Base-by-base conservation (phyloP, 2,329 filamentous ascomycete species). In the Hymenoscyphus occultus region DNA sequence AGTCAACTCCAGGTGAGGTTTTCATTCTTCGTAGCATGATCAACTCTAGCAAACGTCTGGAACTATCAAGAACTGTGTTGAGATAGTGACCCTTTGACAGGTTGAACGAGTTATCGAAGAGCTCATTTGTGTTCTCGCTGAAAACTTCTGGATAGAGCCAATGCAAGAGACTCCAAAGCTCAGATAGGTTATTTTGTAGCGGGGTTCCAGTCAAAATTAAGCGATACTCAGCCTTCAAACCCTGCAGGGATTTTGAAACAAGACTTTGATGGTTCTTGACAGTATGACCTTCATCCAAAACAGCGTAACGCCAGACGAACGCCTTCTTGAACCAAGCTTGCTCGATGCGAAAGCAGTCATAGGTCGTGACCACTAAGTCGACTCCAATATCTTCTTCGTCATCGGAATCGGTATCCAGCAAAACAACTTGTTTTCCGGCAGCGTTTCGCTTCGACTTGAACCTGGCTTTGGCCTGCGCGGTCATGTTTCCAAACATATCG, bases 11-110 rank as follows among this genome's bases (percentile, higher is more conserved):
- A 0, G 81, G 79, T 42, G 81, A 84, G 56, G 79, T 78, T 70
- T 88, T 88, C 78, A 85, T 83, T 3, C 85, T 77, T 13, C 85
- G 78, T 6, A 87, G 76, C 85, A 87, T 87, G 59, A 87, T 79
- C 1, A 85, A 72, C 67, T 85, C 82, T 1, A 87, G 77, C 9
- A 88, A 76, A 0, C 75, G 76, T 0, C 83, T 79, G 5, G 84
- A 79, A 69, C 82, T 73, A 59, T 84, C 80, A 73, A 87, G 80
- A 35, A 87, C 84, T 0, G 73, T 73, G 4, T 79, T 80, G 31
- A 83, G 82, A 9, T 83, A 82, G 64, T 80, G 82, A 7, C 85
- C 85, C 16, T 81, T 79, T 1, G 77, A 80, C 0, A 88, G 75
- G 62, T 86, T 81, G 70, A 87, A 88, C 0, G 85, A 84, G 12